A percentile compares a stretch with the other conserved stretches of the same genome.
These are phyloP conservation scores for Jackrogersella minutella DNA, from an alignment of 495 filamentous ascomycete species.

Conservation along the genomic window DNA sequence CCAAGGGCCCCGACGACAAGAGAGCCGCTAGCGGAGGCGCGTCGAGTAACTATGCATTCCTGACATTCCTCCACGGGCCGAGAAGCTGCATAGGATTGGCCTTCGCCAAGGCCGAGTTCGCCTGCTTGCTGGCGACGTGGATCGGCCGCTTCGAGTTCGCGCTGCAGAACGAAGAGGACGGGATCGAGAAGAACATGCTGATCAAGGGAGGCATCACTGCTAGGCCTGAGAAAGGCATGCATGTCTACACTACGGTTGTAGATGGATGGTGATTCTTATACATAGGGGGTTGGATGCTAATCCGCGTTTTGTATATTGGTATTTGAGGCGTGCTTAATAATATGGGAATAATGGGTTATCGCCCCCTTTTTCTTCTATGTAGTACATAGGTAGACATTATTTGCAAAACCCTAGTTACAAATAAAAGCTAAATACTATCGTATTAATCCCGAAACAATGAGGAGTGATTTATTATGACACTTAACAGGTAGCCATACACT, in stretches of 20 bases:
- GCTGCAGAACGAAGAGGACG: constrained; percentile 63
- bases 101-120: constrained; percentile 87
- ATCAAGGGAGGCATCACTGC: constrained; percentile 68
- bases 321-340: not conserved
- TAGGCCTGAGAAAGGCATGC: constrained; percentile 70
- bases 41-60: constrained; percentile 64
- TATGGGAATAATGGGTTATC: not conserved
- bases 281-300: constrained; percentile 45
- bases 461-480: not conserved
- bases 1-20: constrained; percentile 44
- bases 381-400: not conserved
- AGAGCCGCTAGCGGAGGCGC: constrained; percentile 57
- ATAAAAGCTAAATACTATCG: too few relatives aligned
- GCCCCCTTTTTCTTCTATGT: not conserved
- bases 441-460: too few relatives aligned
- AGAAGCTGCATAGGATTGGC: constrained; percentile 69
- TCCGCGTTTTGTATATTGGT: constrained; percentile 44
- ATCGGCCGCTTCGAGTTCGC: constrained; percentile 77
- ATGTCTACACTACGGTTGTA: constrained; percentile 65
- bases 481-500: not conserved
- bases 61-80: constrained; percentile 69
- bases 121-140: constrained; percentile 76
- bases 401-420: too few relatives aligned
- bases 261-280: constrained; percentile 65
- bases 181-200: constrained; percentile 63